phyloP scores from a whole-genome alignment of 2,329 filamentous ascomycete genomes.

The Orbilia oligospora region DNA sequence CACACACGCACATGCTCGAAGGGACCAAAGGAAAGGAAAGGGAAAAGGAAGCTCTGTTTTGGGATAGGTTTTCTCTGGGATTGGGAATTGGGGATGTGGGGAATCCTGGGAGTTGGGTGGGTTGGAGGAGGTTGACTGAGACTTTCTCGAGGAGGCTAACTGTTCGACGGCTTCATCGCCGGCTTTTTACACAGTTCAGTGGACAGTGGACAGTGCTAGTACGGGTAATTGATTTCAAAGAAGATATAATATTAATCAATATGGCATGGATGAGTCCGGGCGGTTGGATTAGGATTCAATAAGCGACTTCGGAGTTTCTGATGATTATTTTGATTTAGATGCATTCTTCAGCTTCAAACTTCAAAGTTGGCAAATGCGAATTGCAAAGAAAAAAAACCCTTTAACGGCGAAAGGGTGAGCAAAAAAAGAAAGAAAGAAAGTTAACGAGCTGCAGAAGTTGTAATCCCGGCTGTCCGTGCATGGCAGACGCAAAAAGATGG shows the following conservation, averaged over 20 bases:
- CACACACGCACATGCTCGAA: no score
- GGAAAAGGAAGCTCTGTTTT: no score
- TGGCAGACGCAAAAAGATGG: not conserved
- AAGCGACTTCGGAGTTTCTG: constrained; percentile 33
- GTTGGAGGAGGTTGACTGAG: constrained; percentile 26
- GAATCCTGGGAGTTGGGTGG: constrained; percentile 27
- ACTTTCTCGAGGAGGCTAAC: constrained; percentile 1
- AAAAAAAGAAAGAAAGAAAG: constrained; percentile 7
- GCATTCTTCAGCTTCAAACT: no score
- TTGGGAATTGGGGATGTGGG: constrained; percentile 47
- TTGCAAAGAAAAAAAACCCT: constrained; percentile 43
- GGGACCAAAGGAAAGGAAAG: no score
- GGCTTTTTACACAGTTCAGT: not conserved
- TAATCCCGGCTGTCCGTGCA: constrained; percentile 25
- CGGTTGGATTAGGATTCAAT: constrained; percentile 12
- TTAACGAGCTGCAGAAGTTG: no score
- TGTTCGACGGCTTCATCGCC: not conserved
- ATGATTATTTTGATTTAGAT: no score
- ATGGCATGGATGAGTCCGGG: no score
- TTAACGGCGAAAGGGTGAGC: constrained; percentile 32
- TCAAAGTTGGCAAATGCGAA: constrained; percentile 25
- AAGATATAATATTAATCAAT: no score
- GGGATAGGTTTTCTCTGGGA: not conserved
- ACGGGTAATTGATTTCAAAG: not conserved
- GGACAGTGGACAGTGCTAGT: no score